Evolutionary conservation across 768 basidiomycete genomes (phyloP).

Genomic region (Hygrocybe coccinea): DNA sequence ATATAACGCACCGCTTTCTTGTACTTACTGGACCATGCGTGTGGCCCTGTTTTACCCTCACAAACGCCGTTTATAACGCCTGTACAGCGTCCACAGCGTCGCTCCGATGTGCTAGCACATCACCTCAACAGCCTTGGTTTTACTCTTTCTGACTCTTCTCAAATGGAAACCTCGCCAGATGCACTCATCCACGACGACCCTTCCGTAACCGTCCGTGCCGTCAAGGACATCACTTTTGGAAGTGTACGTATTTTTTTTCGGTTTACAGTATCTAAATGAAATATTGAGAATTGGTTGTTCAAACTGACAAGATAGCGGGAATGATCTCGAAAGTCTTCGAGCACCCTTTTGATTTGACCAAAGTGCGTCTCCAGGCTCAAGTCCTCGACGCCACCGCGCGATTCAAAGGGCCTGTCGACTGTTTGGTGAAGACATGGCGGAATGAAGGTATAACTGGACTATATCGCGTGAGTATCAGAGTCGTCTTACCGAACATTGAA

Average conservation of each 20-base stretch:
- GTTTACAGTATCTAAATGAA: too few relatives aligned
- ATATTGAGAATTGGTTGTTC: too few relatives aligned
- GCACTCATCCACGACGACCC: neutral
- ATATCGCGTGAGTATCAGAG: slow-evolving; percentile 65
- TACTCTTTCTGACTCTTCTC: neutral
- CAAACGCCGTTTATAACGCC: neutral
- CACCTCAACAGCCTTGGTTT: too few relatives aligned
- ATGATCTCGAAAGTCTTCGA: slow-evolving; percentile 85
- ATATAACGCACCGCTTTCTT: too few relatives aligned
- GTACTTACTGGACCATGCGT: too few relatives aligned
- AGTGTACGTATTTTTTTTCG: slow-evolving; percentile 32
- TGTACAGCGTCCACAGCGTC: neutral
- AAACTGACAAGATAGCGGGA: slow-evolving; percentile 76
- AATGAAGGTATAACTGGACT: slow-evolving; percentile 82
- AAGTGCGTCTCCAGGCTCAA: slow-evolving; percentile 87
- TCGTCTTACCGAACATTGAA: neutral
- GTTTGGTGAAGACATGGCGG: slow-evolving; percentile 73
- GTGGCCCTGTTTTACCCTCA: neutral
- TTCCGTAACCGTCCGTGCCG: slow-evolving; percentile 26
- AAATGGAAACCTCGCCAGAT: neutral
- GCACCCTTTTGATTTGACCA: slow-evolving; percentile 89
- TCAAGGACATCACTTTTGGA: slow-evolving; percentile 46
- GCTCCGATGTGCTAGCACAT: too few relatives aligned
- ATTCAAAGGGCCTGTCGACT: slow-evolving; percentile 89
- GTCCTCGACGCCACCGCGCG: slow-evolving; percentile 60